Conservation (phyloP, 306 rosid species). For the Vigna radiata region DNA sequence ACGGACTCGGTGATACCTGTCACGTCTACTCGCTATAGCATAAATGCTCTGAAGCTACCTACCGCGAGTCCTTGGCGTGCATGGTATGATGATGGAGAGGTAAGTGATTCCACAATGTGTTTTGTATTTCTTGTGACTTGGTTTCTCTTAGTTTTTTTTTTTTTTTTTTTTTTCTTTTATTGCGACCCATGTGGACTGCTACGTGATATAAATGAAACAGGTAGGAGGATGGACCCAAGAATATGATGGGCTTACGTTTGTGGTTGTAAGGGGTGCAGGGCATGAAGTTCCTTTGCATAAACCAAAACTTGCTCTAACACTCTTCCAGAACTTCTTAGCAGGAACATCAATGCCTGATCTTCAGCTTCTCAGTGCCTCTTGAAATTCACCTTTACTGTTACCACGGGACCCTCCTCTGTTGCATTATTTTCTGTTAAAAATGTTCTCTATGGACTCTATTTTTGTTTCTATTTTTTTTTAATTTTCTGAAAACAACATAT, state of each 20-base stretch:
- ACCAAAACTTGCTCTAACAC: conserved; percentile 80
- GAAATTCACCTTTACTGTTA: conserved; percentile 20
- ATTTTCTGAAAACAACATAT: too few species aligned
- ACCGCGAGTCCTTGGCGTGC: conserved; percentile 71
- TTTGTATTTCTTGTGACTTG: not conserved
- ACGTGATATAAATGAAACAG: conserved; percentile 49
- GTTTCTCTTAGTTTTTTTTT: conserved; percentile 1
- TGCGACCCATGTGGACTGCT: not conserved
- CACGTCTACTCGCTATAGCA: conserved; percentile 82
- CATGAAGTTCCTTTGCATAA: conserved; percentile 92
- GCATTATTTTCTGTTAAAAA: not conserved
- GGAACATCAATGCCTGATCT: conserved; percentile 69
- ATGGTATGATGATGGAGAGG: conserved; percentile 86
- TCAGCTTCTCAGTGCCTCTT: conserved; percentile 49
- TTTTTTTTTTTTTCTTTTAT: not conserved
- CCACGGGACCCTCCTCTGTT: not conserved
- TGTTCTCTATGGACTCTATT: not conserved
- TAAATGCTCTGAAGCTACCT: conserved; percentile 76
- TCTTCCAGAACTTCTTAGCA: conserved; percentile 71
- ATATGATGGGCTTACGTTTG: conserved; percentile 84
- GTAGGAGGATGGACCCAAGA: conserved; percentile 98
- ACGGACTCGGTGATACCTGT: conserved; percentile 76
- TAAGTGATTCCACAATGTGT: conserved; percentile 29
- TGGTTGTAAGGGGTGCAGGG: conserved; percentile 89
- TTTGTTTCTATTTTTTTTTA: too few species aligned